Evolutionary conservation across 192 early-diverging fungal genomes (phyloP).

Genomic region (Mortierella antarctica): DNA sequence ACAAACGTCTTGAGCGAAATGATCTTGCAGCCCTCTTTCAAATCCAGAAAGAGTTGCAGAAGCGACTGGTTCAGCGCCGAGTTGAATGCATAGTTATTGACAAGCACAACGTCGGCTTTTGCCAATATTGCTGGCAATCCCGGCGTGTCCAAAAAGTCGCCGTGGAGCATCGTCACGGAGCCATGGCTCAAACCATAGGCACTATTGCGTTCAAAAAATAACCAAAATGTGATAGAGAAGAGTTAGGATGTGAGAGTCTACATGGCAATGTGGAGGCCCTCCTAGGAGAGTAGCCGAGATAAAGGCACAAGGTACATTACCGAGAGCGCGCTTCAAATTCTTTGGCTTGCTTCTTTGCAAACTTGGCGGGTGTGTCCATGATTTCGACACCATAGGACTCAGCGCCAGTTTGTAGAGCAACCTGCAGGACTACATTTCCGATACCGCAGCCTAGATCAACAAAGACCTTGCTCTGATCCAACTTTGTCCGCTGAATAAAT

Average conservation of each 20-base stretch:
- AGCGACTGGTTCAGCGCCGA: constrained; percentile 85
- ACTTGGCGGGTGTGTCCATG: constrained; percentile 84
- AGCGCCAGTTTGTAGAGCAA: constrained; percentile 89
- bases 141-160: constrained; percentile 87
- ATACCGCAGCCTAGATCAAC: constrained; percentile 95
- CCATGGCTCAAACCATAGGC: constrained; percentile 71
- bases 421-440: constrained; percentile 97
- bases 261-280: background rate
- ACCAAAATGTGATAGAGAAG: background rate
- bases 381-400: constrained; percentile 90
- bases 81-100: constrained; percentile 97
- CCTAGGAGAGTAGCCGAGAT: background rate
- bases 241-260: background rate
- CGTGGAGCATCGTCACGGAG: constrained; percentile 74
- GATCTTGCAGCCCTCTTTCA: constrained; percentile 87
- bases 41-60: constrained; percentile 88
- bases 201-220: constrained; percentile 27
- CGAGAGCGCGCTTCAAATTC: constrained; percentile 90
- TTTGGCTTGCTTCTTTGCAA: constrained; percentile 80
- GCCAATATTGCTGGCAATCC: constrained; percentile 76
- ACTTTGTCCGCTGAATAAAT: constrained; percentile 76
- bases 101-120: constrained; percentile 91
- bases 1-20: constrained; percentile 91
- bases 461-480: constrained; percentile 80
- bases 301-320: constrained; percentile 33